Conservation (phyloP, 192 early-diverging fungal genomes). For the Backusella tarrabulga region DNA sequence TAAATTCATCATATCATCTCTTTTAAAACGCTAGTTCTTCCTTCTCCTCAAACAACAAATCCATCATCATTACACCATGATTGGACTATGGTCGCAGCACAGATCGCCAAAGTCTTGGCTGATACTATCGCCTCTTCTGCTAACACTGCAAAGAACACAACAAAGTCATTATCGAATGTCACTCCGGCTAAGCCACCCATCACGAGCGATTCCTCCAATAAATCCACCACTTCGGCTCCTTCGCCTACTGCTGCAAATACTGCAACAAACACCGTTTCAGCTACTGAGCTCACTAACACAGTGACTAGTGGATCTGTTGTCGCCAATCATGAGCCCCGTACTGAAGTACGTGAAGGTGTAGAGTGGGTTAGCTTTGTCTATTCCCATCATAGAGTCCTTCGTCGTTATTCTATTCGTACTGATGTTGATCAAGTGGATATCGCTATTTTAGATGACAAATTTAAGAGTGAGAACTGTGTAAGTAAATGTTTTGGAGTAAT, state of each 20-base stretch:
- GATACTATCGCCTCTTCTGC: neutral
- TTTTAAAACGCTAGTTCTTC: neutral
- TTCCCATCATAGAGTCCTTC: slow-evolving; percentile 61
- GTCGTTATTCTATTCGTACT: slow-evolving; percentile 64
- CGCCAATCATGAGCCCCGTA: slow-evolving; percentile 30
- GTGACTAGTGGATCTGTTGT: slow-evolving; percentile 13
- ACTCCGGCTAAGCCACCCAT: slow-evolving; percentile 9
- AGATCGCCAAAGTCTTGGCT: slow-evolving; percentile 14
- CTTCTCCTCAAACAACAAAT: neutral
- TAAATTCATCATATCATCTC: neutral
- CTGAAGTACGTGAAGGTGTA: slow-evolving; percentile 46
- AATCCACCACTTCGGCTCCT: neutral
- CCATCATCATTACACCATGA: slow-evolving; percentile 4
- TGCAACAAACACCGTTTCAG: neutral
- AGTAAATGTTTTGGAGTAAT: slow-evolving; percentile 10
- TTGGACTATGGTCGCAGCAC: slow-evolving; percentile 17
- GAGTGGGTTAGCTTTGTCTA: slow-evolving; percentile 72
- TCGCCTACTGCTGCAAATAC: neutral
- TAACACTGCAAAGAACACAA: neutral
- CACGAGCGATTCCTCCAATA: neutral
- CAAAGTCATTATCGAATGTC: neutral
- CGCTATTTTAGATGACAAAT: slow-evolving; percentile 48
- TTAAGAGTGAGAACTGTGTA: slow-evolving; percentile 76
- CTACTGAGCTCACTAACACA: neutral
- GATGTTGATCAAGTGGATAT: slow-evolving; percentile 64